Base-by-base conservation (phyloP, 495 filamentous ascomycete genomes). In the Jackrogersella minutella region DNA sequence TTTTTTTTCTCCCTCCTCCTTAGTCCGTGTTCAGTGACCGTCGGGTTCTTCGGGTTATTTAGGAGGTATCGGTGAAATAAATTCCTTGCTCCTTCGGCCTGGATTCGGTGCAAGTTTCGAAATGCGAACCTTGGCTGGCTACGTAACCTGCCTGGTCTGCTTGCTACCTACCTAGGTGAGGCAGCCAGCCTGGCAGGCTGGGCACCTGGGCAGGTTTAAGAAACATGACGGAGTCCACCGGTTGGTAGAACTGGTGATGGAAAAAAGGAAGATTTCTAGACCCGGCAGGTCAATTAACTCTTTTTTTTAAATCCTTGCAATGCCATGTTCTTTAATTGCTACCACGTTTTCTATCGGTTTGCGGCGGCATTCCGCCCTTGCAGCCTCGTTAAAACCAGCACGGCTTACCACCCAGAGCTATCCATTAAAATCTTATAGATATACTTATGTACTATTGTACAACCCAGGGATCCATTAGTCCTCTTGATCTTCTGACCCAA, bases 231-330 rank as follows among this genome's bases (percentile, higher is more conserved):
- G 55, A 37, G 39, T 13, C 50, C 26, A 34, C 58, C 52, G 49
- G 11, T 50, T 19, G 11, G 28, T 31, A 28, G n/a, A n/a, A n/a
- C n/a, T n/a, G n/a, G n/a, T n/a, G n/a, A 60, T 54, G 54, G 55
- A 56, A 64, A 33, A 64, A 59, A 47, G 58, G 52, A 68, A 62
- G 30, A 49, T 68, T 58, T 62, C 57, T 58, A 66, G 67, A 62
- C 58, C 41, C 47, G 67, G 67, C 44, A 70, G 63, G 53, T 67
- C 67, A 62, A 62, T 68, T 49, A 17, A 24, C 14, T 16, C 52
- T 51, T n/a, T n/a, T n/a, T n/a, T n/a, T n/a, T n/a, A n/a, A 37
- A 62, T 58, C 53, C 53, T 63, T 58, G 64, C 50, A 62, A 10
- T n/a, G 17, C 53, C 49, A 50, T 55, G 19, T 55, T 52, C 53